Evolutionary conservation across 2,329 filamentous ascomycete genomes (phyloP).

Genomic region (Venturia effusa): DNA sequence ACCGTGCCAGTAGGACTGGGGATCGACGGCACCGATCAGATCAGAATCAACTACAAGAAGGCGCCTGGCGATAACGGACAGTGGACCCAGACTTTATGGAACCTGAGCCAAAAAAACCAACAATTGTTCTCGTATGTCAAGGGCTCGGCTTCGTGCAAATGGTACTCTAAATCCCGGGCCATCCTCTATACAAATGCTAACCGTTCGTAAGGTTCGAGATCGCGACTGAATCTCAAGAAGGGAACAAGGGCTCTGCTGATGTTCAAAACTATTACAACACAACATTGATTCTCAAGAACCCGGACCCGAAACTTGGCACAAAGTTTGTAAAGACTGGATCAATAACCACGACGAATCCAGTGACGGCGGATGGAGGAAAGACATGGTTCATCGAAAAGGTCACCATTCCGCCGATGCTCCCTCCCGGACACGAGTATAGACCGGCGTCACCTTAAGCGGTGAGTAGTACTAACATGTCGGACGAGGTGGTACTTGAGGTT

Average conservation of each 20-base stretch:
- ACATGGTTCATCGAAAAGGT: conserved; percentile 14
- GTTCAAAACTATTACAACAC: conserved; percentile 8
- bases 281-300: conserved; percentile 3
- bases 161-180: not conserved
- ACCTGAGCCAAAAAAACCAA: not conserved
- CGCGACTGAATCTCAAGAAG: conserved; percentile 8
- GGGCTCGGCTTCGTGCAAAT: conserved; percentile 5
- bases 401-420: conserved; percentile 10
- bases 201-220: conserved; percentile 1
- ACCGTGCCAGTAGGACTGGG: not conserved
- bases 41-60: conserved; percentile 7
- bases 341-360: conserved; percentile 4
- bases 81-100: conserved; percentile 7
- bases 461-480: not conserved
- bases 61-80: conserved; percentile 1
- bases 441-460: not conserved
- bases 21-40: conserved; percentile 7
- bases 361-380: conserved; percentile 13
- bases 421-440: not conserved
- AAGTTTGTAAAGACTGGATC: not conserved
- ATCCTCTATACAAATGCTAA: not conserved
- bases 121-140: not conserved
- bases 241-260: conserved; percentile 5
- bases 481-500: not conserved
- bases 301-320: not conserved